Percentiles rank a stretch among this genome's conserved stretches.
phyloP scores from a whole-genome alignment of 768 basidiomycete genomes.

The Chalciporus sphaerocephalus region DNA sequence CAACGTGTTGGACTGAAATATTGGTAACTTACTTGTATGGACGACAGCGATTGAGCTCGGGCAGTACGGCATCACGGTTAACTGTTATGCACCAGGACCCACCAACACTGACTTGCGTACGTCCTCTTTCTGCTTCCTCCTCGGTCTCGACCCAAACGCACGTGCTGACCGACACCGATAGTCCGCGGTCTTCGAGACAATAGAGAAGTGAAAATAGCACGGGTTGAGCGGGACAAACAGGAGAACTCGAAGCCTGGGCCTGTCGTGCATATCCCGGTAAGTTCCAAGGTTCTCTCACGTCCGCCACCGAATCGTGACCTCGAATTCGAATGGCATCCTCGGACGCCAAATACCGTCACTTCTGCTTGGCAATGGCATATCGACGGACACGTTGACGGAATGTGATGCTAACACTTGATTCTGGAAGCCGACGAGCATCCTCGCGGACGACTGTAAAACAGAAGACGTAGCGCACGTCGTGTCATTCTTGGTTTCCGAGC shows the following conservation, averaged over 20 bases:
- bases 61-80: conserved; percentile 29
- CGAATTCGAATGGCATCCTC: too few relatives aligned
- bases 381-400: too few relatives aligned
- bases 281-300: too few relatives aligned
- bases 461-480: conserved; percentile 26
- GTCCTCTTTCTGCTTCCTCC: background rate
- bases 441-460: conserved; percentile 6
- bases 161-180: background rate
- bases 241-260: too few relatives aligned
- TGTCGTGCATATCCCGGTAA: background rate
- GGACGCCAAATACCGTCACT: background rate
- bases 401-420: background rate
- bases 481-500: conserved; percentile 25
- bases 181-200: background rate
- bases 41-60: conserved; percentile 20
- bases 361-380: background rate
- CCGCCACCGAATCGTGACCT: too few relatives aligned
- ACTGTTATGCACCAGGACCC: conserved; percentile 33
- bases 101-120: conserved; percentile 22
- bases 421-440: background rate
- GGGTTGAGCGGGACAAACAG: too few relatives aligned
- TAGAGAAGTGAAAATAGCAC: background rate
- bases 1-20: background rate
- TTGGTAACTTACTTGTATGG: background rate
- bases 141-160: background rate